Conservation (phyloP, 441 rosid species). For the Adansonia grandidieri region DNA sequence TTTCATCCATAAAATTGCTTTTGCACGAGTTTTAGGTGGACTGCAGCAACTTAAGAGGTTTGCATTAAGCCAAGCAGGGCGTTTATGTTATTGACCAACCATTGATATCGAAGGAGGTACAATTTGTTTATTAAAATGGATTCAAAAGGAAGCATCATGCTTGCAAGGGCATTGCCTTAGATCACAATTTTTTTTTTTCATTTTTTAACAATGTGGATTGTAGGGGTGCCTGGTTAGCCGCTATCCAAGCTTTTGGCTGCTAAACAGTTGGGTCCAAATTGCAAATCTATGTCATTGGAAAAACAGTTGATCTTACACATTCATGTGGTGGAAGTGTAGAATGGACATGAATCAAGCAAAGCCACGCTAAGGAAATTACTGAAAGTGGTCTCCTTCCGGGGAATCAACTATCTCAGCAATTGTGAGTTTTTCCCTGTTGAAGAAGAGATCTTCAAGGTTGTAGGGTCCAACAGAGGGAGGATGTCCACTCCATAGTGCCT, state of each 20-base stretch:
- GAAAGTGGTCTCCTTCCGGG: conserved; percentile 23
- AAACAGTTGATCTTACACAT: not conserved
- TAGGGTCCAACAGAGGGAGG: conserved; percentile 40
- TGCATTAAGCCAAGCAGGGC: not conserved
- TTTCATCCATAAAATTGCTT: not conserved
- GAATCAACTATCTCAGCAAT: conserved; percentile 50
- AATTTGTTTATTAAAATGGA: too few species aligned
- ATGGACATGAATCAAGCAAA: not conserved
- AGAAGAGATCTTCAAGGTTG: conserved; percentile 46
- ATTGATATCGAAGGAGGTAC: too few species aligned
- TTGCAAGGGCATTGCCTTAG: not conserved
- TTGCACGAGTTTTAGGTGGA: not conserved
- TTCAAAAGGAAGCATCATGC: too few species aligned
- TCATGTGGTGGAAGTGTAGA: too few species aligned
- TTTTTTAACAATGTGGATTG: not conserved
- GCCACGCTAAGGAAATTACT: not conserved
- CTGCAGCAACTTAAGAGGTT: too few species aligned
- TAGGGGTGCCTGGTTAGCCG: not conserved
- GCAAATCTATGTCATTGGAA: not conserved
- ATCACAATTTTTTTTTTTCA: not conserved
- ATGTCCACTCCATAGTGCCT: conserved; percentile 46
- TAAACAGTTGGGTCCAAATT: not conserved
- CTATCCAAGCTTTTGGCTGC: not conserved
- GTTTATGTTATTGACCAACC: not conserved
- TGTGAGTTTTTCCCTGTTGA: conserved; percentile 33